Base-by-base conservation (phyloP, 257 asterid species). In the Anisodus tanguticus region DNA sequence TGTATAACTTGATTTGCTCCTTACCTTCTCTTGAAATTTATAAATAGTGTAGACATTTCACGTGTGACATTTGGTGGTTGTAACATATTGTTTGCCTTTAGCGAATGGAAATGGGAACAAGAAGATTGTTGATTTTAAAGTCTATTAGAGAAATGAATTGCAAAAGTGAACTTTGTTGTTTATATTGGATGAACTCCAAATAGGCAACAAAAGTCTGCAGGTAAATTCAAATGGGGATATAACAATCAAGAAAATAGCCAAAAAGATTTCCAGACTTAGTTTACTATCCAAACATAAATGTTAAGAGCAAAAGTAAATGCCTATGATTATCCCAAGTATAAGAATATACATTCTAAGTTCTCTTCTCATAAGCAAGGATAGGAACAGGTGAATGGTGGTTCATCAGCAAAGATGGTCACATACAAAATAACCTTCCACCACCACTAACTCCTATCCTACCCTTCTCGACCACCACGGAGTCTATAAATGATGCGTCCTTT, bases 381-480 rank as follows among this genome's bases (percentile, higher is more conserved):
- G 66, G 64, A 53, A 53, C 31, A 76, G 9, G 63, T 76, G 63
- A 76, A 51, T 76, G 81, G 47, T 31, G 49, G 49, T 77, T 77
- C 63, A 51, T 76, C 60, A 74, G 81, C 45, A 19, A 72, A 72
- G 45, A 49, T 17, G 22, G 81, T 11, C 80, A 57, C 45, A 1
- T 31, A 31, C 66, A 77, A 53, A 53, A 77, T 31, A 26, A 49
- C 31, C 16, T 53, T 53, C 43, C 49, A 77, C 82, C 66, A 53
- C 12, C 64, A 31, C 26, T 13, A 49, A 26, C 49, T 53, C 64
- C 82, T 77, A 77, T 53, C 64, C 82, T 77, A 77, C 26, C 82
- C 82, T 77, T 77, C 82, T 77, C 82, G 64, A 31, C 82, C 82
- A 77, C 84, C 70, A 51, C 85, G 81, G 70, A 86, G 86, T 59